Base-by-base conservation (phyloP, 1,284 basidiomycete species). In the Boletus semigastroideus region DNA sequence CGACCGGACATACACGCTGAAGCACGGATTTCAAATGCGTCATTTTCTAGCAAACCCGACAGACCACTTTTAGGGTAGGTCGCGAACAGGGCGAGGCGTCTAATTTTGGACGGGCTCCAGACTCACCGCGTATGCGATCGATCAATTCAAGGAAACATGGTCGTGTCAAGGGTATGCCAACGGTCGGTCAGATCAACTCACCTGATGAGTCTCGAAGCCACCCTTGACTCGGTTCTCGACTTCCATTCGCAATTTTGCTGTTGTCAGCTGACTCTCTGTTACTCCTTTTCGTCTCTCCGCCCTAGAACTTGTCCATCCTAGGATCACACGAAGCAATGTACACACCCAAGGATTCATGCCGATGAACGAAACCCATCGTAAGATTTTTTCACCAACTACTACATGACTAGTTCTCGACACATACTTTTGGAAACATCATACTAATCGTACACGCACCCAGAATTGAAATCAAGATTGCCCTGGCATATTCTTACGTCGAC, bases 401-500 rank as follows among this genome's bases (percentile, higher is more conserved):
- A n/a, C 2, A 3, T 33, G 8, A n/a, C 31, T 28, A 9, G 1
- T 25, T 59, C 28, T 52, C 16, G 22, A 46, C 30, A 59, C 46
- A 40, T 27, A 12, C 28, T 41, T 38, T 25, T 3, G 25, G 25
- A 31, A 22, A 3, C 44, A 38, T 36, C 42, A 9, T 14, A 34
- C 44, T 59, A 63, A 37, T 63, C 60, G 6, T 59, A 61, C 51
- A 65, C 54, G 4, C 46, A 27, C 25, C 25, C 25, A 27, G 2
- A 34, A 4, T 39, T 19, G 30, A 44, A 30, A 25, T 36, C n/a
- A 11, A 31, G 14, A 37, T 22, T 6, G 22, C 33, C 41, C n/a
- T 22, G 27, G 28, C n/a, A 40, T 7, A 11, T n/a, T 19, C 54
- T 56, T 51, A 72, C 27, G 34, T 51, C 12, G 72, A 78, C 55